These are phyloP conservation scores for Madurella fahalii DNA, from an alignment of 2,329 filamentous ascomycete genomes.

Conservation along the genomic window DNA sequence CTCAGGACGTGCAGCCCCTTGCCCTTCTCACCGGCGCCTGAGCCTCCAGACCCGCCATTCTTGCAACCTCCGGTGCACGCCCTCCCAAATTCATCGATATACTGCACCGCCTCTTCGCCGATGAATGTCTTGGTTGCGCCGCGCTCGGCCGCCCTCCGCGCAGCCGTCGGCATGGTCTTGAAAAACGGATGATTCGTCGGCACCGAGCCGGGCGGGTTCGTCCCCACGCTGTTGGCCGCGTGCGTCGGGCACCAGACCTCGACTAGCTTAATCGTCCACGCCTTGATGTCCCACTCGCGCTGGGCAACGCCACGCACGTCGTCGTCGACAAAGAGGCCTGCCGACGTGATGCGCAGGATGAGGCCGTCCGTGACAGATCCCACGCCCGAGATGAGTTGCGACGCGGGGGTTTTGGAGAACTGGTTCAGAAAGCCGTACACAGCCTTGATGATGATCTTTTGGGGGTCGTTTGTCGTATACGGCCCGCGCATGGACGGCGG, in stretches of 20 bases:
- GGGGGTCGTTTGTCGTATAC: slow-evolving; percentile 83
- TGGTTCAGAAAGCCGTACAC: slow-evolving; percentile 92
- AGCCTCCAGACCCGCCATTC: slow-evolving; percentile 45
- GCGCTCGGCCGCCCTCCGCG: slow-evolving; percentile 45
- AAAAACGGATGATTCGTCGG: slow-evolving; percentile 40
- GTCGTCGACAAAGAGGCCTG: slow-evolving; percentile 95
- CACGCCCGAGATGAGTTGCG: slow-evolving; percentile 79
- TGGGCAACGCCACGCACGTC: slow-evolving; percentile 88
- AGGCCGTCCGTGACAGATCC: slow-evolving; percentile 87
- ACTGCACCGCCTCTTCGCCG: slow-evolving; percentile 64
- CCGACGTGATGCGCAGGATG: slow-evolving; percentile 85
- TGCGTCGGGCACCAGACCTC: slow-evolving; percentile 80
- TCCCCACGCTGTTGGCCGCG: slow-evolving; percentile 46
- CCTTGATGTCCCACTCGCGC: slow-evolving; percentile 97
- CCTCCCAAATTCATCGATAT: slow-evolving; percentile 57
- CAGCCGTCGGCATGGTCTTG: slow-evolving; percentile 42
- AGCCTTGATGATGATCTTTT: slow-evolving; percentile 93
- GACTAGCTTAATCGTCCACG: slow-evolving; percentile 90
- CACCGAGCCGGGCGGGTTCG: slow-evolving; percentile 37
- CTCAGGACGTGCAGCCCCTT: slow-evolving; percentile 59
- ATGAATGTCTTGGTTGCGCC: slow-evolving; percentile 50
- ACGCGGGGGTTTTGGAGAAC: slow-evolving; percentile 83
- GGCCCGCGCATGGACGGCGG: slow-evolving; percentile 72
- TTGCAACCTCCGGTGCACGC: slow-evolving; percentile 53
- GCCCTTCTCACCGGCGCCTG: slow-evolving; percentile 35